Conservation (phyloP, 305 asterid species). For the Fraxinus latifolia region DNA sequence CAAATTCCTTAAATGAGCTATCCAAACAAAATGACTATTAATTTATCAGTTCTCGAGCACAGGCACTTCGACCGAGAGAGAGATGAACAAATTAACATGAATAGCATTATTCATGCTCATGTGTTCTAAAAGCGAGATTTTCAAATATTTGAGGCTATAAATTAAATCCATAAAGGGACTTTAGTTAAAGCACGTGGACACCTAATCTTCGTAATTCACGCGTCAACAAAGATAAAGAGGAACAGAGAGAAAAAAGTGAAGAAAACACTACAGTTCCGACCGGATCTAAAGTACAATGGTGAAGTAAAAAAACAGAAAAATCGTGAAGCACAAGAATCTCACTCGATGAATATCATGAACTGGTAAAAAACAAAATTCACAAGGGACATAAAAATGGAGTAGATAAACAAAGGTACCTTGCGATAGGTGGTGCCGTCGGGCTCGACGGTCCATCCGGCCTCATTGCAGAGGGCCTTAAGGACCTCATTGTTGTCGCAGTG, state of each 20-base stretch:
- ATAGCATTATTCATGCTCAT: background rate
- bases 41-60: background rate
- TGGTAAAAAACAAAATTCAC: background rate
- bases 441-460: conserved; percentile 83
- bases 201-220: conserved; percentile 7
- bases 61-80: background rate
- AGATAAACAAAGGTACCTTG: conserved; percentile 37
- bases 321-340: background rate
- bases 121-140: conserved; percentile 8
- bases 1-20: background rate
- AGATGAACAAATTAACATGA: background rate
- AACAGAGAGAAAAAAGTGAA: conserved; percentile 2
- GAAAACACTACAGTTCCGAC: background rate
- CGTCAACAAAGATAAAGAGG: conserved; percentile 11
- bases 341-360: background rate
- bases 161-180: conserved; percentile 24
- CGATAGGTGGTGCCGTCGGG: conserved; percentile 85
- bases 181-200: conserved; percentile 19
- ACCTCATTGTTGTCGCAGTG: conserved; percentile 86
- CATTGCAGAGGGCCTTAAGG: conserved; percentile 70
- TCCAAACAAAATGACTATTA: background rate
- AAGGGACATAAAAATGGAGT: background rate
- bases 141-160: background rate
- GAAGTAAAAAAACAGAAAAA: background rate
- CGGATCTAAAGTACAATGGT: background rate